Evolutionary conservation across 2,329 filamentous ascomycete species (phyloP).

Genomic region (Exophiala xenobiotica): DNA sequence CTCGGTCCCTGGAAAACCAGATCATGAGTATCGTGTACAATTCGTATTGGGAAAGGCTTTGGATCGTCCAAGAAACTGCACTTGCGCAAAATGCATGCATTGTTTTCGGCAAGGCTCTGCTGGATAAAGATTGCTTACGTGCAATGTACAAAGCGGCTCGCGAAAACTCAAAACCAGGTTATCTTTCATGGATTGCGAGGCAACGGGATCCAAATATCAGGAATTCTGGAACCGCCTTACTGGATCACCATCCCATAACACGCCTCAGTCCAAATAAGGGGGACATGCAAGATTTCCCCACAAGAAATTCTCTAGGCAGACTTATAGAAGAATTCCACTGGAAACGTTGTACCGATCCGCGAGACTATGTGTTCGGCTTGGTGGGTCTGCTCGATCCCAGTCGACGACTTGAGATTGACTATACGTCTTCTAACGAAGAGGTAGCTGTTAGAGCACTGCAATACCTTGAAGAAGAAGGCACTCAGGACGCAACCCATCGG

Average conservation of each 20-base stretch:
- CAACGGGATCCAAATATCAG: conserved; percentile 1
- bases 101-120: background rate
- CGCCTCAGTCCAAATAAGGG: background rate
- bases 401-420: background rate
- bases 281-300: background rate
- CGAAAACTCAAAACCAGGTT: background rate
- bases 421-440: background rate
- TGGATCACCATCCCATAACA: conserved; percentile 2
- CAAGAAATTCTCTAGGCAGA: background rate
- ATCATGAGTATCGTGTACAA: conserved; percentile 5
- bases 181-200: background rate
- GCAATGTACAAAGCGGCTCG: background rate
- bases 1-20: conserved; percentile 1
- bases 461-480: background rate
- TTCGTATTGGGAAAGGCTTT: background rate
- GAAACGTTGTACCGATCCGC: conserved; percentile 1
- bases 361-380: conserved; percentile 6
- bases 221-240: background rate
- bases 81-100: background rate
- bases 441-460: conserved; percentile 1
- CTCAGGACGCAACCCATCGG: background rate
- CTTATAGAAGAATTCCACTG: background rate
- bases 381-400: background rate
- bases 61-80: background rate
- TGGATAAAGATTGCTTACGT: background rate